Evolutionary conservation across 139 green algal genomes (phyloP).

Genomic region (Chara braunii): DNA sequence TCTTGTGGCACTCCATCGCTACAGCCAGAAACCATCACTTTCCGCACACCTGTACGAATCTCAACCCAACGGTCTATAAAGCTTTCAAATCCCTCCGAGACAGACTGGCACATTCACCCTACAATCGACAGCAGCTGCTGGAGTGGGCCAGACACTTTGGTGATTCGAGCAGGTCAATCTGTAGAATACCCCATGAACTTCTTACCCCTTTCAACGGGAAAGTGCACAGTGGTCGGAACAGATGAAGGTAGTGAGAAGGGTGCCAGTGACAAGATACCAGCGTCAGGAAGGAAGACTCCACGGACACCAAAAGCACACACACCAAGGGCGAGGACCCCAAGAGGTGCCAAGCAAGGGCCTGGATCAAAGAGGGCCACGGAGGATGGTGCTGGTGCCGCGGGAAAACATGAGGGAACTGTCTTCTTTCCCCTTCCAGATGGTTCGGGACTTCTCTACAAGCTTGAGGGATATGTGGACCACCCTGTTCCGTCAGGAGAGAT

Average conservation of each 20-base stretch:
- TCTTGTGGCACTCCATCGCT: constrained; percentile 42
- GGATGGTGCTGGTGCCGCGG: too few relatives aligned
- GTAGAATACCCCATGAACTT: constrained; percentile 61
- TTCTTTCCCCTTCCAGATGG: constrained; percentile 78
- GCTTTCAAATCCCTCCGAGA: constrained; percentile 50
- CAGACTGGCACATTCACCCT: constrained; percentile 57
- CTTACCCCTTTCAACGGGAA: constrained; percentile 59
- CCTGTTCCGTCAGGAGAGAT: constrained; percentile 49
- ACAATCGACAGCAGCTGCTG: constrained; percentile 61
- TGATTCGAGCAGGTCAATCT: constrained; percentile 43
- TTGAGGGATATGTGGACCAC: constrained; percentile 44
- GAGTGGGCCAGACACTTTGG: constrained; percentile 54
- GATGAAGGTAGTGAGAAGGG: too few relatives aligned
- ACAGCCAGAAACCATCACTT: constrained; percentile 13
- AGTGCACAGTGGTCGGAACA: too few relatives aligned
- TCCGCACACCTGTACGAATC: neutral
- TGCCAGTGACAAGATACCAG: too few relatives aligned
- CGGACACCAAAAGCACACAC: too few relatives aligned
- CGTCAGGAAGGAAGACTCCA: too few relatives aligned
- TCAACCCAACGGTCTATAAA: constrained; percentile 43
- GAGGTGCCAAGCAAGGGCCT: too few relatives aligned
- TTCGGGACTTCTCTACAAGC: constrained; percentile 57
- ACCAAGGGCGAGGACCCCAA: too few relatives aligned
- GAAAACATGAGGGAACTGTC: constrained; percentile 55
- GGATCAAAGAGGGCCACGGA: too few relatives aligned